Base-by-base conservation (phyloP, 169 alveolate genomes). In the Plasmodium blacklocki region DNA sequence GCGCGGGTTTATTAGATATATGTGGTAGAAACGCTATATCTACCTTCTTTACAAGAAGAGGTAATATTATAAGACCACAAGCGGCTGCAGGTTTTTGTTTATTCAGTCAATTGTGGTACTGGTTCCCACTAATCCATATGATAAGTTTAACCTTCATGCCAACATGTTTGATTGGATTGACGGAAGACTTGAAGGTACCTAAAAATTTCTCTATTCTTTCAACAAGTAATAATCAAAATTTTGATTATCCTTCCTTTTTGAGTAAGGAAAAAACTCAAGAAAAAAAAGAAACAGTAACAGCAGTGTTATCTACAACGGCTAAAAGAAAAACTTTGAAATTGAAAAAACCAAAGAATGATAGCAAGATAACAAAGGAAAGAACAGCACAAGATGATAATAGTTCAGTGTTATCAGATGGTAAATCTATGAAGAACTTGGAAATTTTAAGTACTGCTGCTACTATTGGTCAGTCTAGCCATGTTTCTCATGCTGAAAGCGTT, bases 81-180 rank as follows among this genome's bases (percentile, higher is more conserved):
- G 97, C 99, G 21, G 98, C 98, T 18, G 99, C 96, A 14, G 99
- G 99, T 14, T 94, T 98, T 91, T 94, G 97, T 18, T 73, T 98
- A 64, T 97, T 97, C 93, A 75, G 97, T 50, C 99, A 98, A 87
- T 95, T 97, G 93, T 98, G 99, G 99, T 98, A 97, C 92, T 98
- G 99, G 99, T 98, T 96, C 93, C 99, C 99, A 14, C 94, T 97
- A 73, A 95, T 98, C 19, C 98, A 97, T 93, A 96, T 96, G 95
- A 87, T 98, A 15, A 93, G 98, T 52, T 87, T 98, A 50, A 73
- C 98, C 23, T 94, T 98, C 56, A 90, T 91, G 74, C 99, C 99
- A 11, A 96, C 99, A 11, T 94, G 98, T n/a, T 87, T 97, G 52
- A 95, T 97, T 73, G 96, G 94, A 64, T 86, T 95, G 88, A 93